Percentiles rank a stretch among this genome's conserved stretches.
Evolutionary conservation across 148 eudicot genomes (phyloP).

Genomic region (Arctostaphylos glauca): DNA sequence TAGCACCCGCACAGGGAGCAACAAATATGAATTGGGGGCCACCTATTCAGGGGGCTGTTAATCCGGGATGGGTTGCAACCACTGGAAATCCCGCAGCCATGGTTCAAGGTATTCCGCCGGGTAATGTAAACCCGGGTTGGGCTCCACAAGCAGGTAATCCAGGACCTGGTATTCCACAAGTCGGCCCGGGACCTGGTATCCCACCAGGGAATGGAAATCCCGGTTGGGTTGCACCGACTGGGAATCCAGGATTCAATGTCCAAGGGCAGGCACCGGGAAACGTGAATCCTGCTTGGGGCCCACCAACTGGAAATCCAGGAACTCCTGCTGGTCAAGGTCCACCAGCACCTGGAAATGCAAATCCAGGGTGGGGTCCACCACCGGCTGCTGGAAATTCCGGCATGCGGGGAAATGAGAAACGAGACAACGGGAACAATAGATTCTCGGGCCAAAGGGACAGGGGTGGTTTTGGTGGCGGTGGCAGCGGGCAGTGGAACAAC

Average conservation of each 20-base stretch:
- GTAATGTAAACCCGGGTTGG: slow-evolving; percentile 55
- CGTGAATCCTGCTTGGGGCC: slow-evolving; percentile 51
- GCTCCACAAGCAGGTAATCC: slow-evolving; percentile 29
- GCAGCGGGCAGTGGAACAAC: slow-evolving; percentile 44
- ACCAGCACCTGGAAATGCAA: slow-evolving; percentile 34
- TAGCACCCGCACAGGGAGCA: slow-evolving; percentile 33
- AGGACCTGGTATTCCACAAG: slow-evolving; percentile 26
- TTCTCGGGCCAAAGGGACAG: slow-evolving; percentile 31
- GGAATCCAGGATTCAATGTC: slow-evolving; percentile 20
- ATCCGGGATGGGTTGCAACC: slow-evolving; percentile 35
- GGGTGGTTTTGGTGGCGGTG: slow-evolving; percentile 36
- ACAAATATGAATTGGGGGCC: slow-evolving; percentile 39
- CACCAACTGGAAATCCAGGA: slow-evolving; percentile 31
- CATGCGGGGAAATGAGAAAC: slow-evolving; percentile 42
- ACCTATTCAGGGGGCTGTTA: slow-evolving; percentile 28
- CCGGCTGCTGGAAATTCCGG: slow-evolving; percentile 44
- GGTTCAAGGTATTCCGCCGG: slow-evolving; percentile 25
- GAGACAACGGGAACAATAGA: slow-evolving; percentile 31
- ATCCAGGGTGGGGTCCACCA: slow-evolving; percentile 43
- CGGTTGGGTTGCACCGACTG: slow-evolving; percentile 38
- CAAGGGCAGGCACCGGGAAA: slow-evolving; percentile 33
- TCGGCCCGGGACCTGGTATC: slow-evolving; percentile 26
- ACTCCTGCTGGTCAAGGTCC: slow-evolving; percentile 28
- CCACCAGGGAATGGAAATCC: slow-evolving; percentile 29
- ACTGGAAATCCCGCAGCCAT: slow-evolving; percentile 30